Base-by-base conservation (phyloP, 768 basidiomycete genomes). In the Pilatotrama ljubarskyi region DNA sequence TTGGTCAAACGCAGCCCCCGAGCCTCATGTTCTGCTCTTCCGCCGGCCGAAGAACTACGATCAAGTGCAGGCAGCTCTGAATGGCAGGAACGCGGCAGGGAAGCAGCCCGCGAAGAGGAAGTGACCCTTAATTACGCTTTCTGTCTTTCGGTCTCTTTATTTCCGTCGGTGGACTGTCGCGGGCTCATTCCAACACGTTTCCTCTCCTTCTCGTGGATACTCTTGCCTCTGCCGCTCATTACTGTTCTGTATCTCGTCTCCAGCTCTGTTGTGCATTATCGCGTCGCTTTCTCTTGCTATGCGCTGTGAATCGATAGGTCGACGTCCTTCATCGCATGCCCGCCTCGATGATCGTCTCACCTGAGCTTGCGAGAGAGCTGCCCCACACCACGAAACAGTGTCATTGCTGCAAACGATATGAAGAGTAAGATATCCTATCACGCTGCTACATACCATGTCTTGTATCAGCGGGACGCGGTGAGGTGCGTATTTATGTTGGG, bases 21-120 rank as follows among this genome's bases (percentile, higher is more conserved):
- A 93, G 73, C 93, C 94, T 10, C 94, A 96, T 71, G 93, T 97
- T 59, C 82, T 98, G 22, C 87, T 97, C 56, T 98, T 98, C 76
- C 86, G 95, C 68, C 87, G 95, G 55, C 70, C 81, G 9, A 90
- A 88, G 74, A 82, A 88, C 70, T 90, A 80, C 61, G 83, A 59
- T 43, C 70, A 69, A 48, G 53, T 60, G 38, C 68, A 68, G 51
- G 58, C 46, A 32, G 40, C 40, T 15, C 41, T 59, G 25, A 64
- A 61, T 51, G 62, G 52, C 26, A 42, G 63, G 56, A 46, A 50
- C 26, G 71, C 70, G 40, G 74, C 69, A 58, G 69, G 70, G 56
- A 77, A 75, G 66, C 76, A 83, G 25, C 48, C 67, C 35, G 74
- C 76, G 64, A 80, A 75, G 73, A 79, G 80, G 71, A 80, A 73